Evolutionary conservation across 768 basidiomycete genomes (phyloP).

Genomic region (Phallus indusiatus): DNA sequence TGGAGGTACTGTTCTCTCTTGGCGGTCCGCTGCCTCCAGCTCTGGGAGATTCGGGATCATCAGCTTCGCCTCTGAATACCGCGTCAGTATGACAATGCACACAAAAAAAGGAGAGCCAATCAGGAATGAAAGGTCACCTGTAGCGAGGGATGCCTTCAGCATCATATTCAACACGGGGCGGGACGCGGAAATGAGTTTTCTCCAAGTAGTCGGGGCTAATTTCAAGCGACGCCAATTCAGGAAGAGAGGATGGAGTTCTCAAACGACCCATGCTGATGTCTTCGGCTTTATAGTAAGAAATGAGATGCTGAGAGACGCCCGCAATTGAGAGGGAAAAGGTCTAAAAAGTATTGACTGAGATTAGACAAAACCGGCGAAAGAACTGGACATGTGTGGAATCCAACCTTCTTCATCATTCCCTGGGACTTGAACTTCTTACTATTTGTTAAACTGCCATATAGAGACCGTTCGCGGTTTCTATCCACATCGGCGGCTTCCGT

Average conservation of each 20-base stretch:
- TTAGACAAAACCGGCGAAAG: background rate
- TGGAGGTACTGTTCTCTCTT: slow-evolving; percentile 24
- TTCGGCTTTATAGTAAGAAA: slow-evolving; percentile 89
- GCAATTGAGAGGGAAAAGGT: slow-evolving; percentile 85
- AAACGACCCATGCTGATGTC: slow-evolving; percentile 87
- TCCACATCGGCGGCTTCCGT: slow-evolving; percentile 41
- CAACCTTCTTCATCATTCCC: slow-evolving; percentile 95
- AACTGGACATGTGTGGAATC: slow-evolving; percentile 16
- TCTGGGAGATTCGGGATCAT: slow-evolving; percentile 47
- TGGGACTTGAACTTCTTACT: slow-evolving; percentile 88
- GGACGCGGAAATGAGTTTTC: slow-evolving; percentile 84
- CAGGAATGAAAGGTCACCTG: slow-evolving; percentile 16
- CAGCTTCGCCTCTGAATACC: slow-evolving; percentile 58
- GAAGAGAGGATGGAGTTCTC: slow-evolving; percentile 77
- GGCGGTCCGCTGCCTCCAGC: slow-evolving; percentile 28
- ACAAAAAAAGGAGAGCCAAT: background rate
- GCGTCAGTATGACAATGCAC: background rate
- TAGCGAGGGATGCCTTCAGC: slow-evolving; percentile 77
- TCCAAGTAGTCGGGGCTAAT: slow-evolving; percentile 85
- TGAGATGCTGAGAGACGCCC: slow-evolving; percentile 83
- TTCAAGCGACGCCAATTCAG: slow-evolving; percentile 77
- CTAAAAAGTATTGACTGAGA: slow-evolving; percentile 28
- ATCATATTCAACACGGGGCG: slow-evolving; percentile 81
- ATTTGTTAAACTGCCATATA: slow-evolving; percentile 88
- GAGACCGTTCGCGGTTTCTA: slow-evolving; percentile 65